These are phyloP conservation scores for Chara braunii DNA, from an alignment of 139 green algal genomes.

Conservation along the genomic window DNA sequence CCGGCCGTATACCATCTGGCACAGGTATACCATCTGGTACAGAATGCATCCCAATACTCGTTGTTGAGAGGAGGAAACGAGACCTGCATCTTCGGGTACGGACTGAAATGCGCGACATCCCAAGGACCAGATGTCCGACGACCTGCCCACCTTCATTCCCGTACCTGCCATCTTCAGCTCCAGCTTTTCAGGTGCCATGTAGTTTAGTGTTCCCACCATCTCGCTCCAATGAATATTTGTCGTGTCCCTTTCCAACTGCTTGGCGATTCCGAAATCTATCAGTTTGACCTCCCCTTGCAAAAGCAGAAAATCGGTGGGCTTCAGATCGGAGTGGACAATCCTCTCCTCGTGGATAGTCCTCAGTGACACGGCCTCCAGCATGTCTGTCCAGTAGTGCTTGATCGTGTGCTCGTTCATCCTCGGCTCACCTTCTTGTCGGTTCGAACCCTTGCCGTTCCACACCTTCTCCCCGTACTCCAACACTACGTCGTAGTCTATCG, in stretches of 20 bases:
- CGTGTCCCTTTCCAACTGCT: constrained; percentile 77
- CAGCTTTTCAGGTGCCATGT: constrained; percentile 96
- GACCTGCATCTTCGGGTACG: too few species aligned
- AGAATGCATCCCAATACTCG: constrained; percentile 97
- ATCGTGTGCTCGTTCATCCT: too few species aligned
- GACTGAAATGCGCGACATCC: too few species aligned
- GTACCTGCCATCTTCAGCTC: too few species aligned
- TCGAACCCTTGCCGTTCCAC: too few species aligned
- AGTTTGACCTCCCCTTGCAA: constrained; percentile 93
- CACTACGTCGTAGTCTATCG: too few species aligned
- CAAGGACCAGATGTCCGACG: constrained; percentile 88
- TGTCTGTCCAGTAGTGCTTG: too few species aligned
- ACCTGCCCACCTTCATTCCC: constrained; percentile 61
- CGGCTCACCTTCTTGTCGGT: too few species aligned
- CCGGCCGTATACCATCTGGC: constrained; percentile 80
- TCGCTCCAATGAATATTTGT: constrained; percentile 76
- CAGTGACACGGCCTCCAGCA: constrained; percentile 94
- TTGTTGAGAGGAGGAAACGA: too few species aligned
- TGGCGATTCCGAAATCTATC: constrained; percentile 98
- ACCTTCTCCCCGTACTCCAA: too few species aligned
- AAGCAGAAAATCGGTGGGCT: constrained; percentile 94
- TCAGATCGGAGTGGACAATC: constrained; percentile 94
- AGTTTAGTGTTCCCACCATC: constrained; percentile 93
- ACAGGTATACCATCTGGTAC: too few species aligned
- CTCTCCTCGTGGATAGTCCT: constrained; percentile 79